Conservation (phyloP, 2,329 filamentous ascomycete genomes). For the Aspergillus ochraceoroseus region DNA sequence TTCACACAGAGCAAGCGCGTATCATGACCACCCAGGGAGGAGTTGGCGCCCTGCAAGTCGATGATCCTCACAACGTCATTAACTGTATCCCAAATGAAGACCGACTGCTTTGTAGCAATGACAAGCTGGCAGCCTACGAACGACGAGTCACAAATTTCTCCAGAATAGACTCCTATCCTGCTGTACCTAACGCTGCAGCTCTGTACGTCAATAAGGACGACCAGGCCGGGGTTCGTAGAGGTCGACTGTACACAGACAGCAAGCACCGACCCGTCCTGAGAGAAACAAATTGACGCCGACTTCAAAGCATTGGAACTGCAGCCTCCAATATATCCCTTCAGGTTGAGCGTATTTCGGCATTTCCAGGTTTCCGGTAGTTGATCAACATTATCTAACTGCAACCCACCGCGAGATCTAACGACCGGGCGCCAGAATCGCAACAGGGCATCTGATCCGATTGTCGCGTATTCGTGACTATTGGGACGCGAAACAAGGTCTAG, state of each 20-base stretch:
- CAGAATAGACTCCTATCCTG: constrained; percentile 63
- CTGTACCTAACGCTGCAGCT: constrained; percentile 63
- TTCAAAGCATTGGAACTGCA: constrained; percentile 33
- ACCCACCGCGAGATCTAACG: constrained; percentile 62
- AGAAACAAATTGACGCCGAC: constrained; percentile 68
- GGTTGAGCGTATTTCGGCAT: constrained; percentile 54
- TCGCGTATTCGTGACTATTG: constrained; percentile 67
- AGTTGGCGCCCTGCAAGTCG: constrained; percentile 48
- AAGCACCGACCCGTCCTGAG: constrained; percentile 77
- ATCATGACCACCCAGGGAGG: constrained; percentile 8
- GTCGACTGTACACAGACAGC: constrained; percentile 52
- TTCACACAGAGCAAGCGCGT: constrained; percentile 61
- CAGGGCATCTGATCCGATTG: constrained; percentile 72
- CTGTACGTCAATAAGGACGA: constrained; percentile 71
- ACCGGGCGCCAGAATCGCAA: constrained; percentile 79
- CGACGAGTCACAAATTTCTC: constrained; percentile 61
- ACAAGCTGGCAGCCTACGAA: constrained; percentile 71
- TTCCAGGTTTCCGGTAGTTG: constrained; percentile 67
- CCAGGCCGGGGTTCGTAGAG: constrained; percentile 52
- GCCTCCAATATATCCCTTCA: constrained; percentile 39
- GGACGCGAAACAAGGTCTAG: constrained; percentile 71
- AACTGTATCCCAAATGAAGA: constrained; percentile 75
- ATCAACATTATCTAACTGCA: constrained; percentile 48
- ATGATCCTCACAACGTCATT: constrained; percentile 67
- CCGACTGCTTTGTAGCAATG: constrained; percentile 65